Base-by-base conservation (phyloP, 495 filamentous ascomycete species). In the Penicillium taxi region DNA sequence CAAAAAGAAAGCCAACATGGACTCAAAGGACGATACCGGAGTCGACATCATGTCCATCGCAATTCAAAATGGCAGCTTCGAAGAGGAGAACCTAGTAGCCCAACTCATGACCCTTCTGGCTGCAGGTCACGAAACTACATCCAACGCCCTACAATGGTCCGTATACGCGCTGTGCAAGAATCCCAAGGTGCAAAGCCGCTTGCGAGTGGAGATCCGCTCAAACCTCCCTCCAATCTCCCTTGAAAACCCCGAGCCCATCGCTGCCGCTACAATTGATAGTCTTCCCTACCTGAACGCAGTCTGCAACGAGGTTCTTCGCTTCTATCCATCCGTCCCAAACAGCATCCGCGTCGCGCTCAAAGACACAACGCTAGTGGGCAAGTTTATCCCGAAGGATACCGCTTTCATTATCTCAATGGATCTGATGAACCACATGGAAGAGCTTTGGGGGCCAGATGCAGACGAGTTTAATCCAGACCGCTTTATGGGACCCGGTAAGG, bases 31-130 rank as follows among this genome's bases (percentile, higher is more conserved):
- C 9, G 35, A 56, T 5, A 50, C 48, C 3, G 82, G 78, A 18
- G 51, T 78, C 12, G 89, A 95, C 49, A 94, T 96, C 39, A 67
- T 95, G 36, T 86, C 82, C 5, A 80, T 91, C 0, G 87, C 89
- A 14, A 58, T 94, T 16, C 72, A 82, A 39, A 83, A 77, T 14
- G 84, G 81, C 25, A 75, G 43, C 3, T 94, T 93, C 55, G 72
- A 67, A 18, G 84, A 90, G 32, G 82, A 87, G 21, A 80, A 84
- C 35, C 78, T 95, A 16, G 69, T 86, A 26, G 85, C 95, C 53
- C 89, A 96, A 53, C 73, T 91, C 55, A 94, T 95, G 87, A 96
- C 89, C 2, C 95, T 96, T 66, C 77, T 95, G 2, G 83, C 81
- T 1, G 89, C 90, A 0, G 90, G 90, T 12, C 90, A 96, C 55